phyloP scores from a whole-genome alignment of 148 eudicot species.

The Salicornia ramosissima region DNA sequence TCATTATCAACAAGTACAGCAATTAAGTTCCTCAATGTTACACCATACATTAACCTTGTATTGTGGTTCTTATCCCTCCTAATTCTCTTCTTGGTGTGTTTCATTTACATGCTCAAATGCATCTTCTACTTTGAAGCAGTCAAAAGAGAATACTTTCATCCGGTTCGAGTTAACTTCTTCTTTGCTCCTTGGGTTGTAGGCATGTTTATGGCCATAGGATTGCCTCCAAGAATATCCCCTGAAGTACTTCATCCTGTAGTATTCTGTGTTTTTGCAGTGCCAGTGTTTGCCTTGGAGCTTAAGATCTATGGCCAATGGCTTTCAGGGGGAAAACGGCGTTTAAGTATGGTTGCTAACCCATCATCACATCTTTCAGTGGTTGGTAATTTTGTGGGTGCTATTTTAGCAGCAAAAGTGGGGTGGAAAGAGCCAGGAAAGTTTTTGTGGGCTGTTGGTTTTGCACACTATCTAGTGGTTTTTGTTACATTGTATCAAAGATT shows the following conservation, averaged over 20 bases:
- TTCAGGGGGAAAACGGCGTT: slow-evolving; percentile 83
- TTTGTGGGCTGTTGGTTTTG: slow-evolving; percentile 88
- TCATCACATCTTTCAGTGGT: slow-evolving; percentile 84
- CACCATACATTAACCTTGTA: slow-evolving; percentile 58
- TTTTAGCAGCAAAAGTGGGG: slow-evolving; percentile 74
- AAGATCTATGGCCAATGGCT: slow-evolving; percentile 99
- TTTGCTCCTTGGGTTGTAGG: slow-evolving; percentile 92
- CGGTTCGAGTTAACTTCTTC: slow-evolving; percentile 90
- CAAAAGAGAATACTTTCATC: slow-evolving; percentile 85
- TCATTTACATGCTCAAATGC: slow-evolving; percentile 61
- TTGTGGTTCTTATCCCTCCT: slow-evolving; percentile 63
- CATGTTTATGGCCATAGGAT: slow-evolving; percentile 81
- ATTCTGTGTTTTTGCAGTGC: slow-evolving; percentile 64
- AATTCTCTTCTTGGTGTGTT: slow-evolving; percentile 41
- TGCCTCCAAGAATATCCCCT: slow-evolving; percentile 43
- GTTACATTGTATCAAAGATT: slow-evolving; percentile 88
- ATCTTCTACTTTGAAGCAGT: slow-evolving; percentile 84
- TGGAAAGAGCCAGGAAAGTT: slow-evolving; percentile 90
- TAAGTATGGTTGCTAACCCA: slow-evolving; percentile 85
- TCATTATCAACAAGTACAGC: slow-evolving; percentile 50
- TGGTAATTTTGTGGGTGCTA: slow-evolving; percentile 91
- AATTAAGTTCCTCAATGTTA: slow-evolving; percentile 61
- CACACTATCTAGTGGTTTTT: slow-evolving; percentile 84
- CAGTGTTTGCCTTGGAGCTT: slow-evolving; percentile 66
- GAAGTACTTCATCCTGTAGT: slow-evolving; percentile 54